Evolutionary conservation across 805 yeast species (phyloP).

Genomic region (Saccharomycopsis amapae): DNA sequence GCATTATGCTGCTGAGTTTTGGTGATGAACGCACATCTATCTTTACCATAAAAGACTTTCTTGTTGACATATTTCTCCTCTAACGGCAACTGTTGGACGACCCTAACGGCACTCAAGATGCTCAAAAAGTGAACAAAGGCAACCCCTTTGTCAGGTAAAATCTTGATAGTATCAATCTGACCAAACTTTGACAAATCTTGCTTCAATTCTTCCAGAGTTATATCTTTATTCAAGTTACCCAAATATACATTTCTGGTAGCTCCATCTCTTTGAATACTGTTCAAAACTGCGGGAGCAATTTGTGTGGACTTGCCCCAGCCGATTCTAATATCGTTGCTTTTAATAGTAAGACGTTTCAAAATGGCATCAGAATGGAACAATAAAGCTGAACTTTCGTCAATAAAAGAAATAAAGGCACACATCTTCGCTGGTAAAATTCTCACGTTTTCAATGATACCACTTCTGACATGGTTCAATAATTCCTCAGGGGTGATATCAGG

Average conservation of each 20-base stretch:
- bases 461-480: constrained; percentile 80
- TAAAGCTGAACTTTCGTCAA: constrained; percentile 82
- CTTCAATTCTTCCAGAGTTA: constrained; percentile 58
- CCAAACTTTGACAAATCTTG: constrained; percentile 71
- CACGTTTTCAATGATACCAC: constrained; percentile 80
- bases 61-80: constrained; percentile 63
- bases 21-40: constrained; percentile 89
- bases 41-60: constrained; percentile 87
- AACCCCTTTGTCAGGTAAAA: constrained; percentile 71
- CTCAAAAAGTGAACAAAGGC: constrained; percentile 89
- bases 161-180: constrained; percentile 74
- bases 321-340: constrained; percentile 73
- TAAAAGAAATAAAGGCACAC: constrained; percentile 86
- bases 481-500: constrained; percentile 73
- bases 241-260: constrained; percentile 93
- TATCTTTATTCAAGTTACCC: constrained; percentile 65
- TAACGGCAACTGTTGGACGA: constrained; percentile 67
- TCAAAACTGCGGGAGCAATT: constrained; percentile 64
- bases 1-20: constrained; percentile 96
- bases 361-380: constrained; percentile 92
- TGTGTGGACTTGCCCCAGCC: constrained; percentile 90
- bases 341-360: constrained; percentile 71
- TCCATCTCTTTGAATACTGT: constrained; percentile 73
- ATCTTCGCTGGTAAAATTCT: constrained; percentile 73
- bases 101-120: constrained; percentile 78